Evolutionary conservation across 345 rosid species (phyloP), one percentile per base, ranked within the genome.

Genomic region (Salix udensis): DNA sequence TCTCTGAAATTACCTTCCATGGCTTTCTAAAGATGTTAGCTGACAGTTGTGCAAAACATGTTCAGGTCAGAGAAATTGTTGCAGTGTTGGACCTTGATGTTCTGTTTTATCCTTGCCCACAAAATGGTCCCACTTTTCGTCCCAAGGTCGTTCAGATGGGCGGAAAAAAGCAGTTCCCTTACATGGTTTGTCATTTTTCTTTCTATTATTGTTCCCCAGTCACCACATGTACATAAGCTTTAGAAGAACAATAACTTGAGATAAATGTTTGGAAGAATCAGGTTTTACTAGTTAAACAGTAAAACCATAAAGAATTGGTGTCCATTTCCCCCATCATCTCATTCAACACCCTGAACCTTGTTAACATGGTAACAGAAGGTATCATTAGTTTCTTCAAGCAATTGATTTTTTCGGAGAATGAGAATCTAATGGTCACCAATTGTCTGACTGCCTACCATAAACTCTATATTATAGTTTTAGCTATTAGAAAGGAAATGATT

Each of bases 31-130:
- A 70, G 46, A 16, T 30, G 65, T 78, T 70, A 65, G 76, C 66
- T 81, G 62, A 70, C 62, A 10, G 50, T 74, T 77, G 31, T 44
- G 15, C 16, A 68, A 46, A 34, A 69, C 37, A 11, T 77, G 52
- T 39, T 30, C 90, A 93, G 98, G 98, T 95, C 55, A 91, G 98
- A 76, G 98, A 95, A 88, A 90, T 95, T 84, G 94, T 92, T 80
- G 82, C 92, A 24, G 82, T 91, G 34, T 83, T 95, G 91, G 98
- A 95, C 84, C 88, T 95, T 69, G 98, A 95, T 86, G 93, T 95
- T 82, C 77, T 93, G 13, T 95, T 79, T 86, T 95, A 93, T 86
- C 98, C 97, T 74, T 93, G 97, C 80, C 98, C 98, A 28, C 86
- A 85, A 86, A 86, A 91, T 39, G 94, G 98, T 81, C 97, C 96